These are phyloP conservation scores for Mortierella sp. DNA, from an alignment of 371 early-diverging fungal genomes.

Conservation along the genomic window DNA sequence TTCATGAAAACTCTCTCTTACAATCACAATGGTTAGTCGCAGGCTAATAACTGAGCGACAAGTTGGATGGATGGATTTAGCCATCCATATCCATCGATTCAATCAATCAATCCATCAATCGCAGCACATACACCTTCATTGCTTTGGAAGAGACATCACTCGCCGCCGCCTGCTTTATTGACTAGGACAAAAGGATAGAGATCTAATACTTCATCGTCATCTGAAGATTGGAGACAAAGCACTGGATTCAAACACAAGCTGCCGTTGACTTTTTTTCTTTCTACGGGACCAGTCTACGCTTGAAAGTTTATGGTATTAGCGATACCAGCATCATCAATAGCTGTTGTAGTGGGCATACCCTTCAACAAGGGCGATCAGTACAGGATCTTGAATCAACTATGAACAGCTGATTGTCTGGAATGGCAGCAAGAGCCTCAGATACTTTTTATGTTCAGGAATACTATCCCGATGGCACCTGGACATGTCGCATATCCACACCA, in stretches of 20 bases:
- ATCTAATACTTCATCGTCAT: background rate
- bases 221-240: background rate
- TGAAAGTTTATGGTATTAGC: background rate
- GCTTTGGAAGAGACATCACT: background rate
- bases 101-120: slow-evolving; percentile 22
- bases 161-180: background rate
- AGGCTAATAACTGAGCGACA: background rate
- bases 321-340: background rate
- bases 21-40: slow-evolving; percentile 47
- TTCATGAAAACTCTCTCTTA: slow-evolving; percentile 28
- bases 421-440: background rate
- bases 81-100: slow-evolving; percentile 15
- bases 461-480: no score
- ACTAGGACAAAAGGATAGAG: background rate
- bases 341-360: background rate
- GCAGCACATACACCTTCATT: background rate
- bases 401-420: background rate
- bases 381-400: background rate
- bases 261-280: background rate
- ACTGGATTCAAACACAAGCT: background rate
- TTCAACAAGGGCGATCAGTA: background rate
- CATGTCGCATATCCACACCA: no score
- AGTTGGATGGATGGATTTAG: background rate
- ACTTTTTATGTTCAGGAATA: no score
- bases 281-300: background rate